Conservation (phyloP, 2,329 filamentous ascomycete genomes). For the Hortaea sp. region DNA sequence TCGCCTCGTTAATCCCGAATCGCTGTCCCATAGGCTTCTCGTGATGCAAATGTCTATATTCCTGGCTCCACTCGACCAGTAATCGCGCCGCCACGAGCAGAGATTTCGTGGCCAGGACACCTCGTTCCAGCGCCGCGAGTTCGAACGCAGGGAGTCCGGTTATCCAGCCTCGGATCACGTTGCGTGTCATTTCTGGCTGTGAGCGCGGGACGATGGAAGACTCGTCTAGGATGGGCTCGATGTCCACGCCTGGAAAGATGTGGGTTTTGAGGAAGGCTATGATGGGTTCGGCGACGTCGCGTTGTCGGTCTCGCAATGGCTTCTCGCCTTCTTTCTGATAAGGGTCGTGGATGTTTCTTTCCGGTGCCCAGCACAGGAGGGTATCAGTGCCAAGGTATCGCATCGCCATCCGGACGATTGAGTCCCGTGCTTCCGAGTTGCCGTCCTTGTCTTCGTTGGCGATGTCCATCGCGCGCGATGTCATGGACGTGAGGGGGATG, state of each 20-base stretch:
- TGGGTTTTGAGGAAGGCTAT: constrained; percentile 59
- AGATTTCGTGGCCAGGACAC: constrained; percentile 76
- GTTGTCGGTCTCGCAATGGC: constrained; percentile 60
- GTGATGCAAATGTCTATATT: constrained; percentile 44
- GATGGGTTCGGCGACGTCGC: constrained; percentile 57
- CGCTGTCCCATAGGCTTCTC: constrained; percentile 10
- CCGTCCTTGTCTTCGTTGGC: constrained; percentile 52
- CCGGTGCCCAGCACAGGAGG: constrained; percentile 77
- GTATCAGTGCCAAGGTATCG: constrained; percentile 88
- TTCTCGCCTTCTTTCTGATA: constrained; percentile 37
- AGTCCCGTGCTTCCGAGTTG: constrained; percentile 42
- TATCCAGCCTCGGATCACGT: constrained; percentile 72
- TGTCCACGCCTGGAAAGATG: constrained; percentile 75
- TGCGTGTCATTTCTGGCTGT: constrained; percentile 65
- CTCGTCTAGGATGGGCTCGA: constrained; percentile 70
- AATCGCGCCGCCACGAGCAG: constrained; percentile 67
- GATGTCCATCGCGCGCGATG: constrained; percentile 76
- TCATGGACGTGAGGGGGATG: constrained; percentile 79
- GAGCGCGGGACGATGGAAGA: constrained; percentile 64
- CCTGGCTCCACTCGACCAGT: constrained; percentile 78
- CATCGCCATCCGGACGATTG: constrained; percentile 60
- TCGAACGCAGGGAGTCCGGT: constrained; percentile 63
- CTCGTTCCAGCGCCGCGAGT: constrained; percentile 77
- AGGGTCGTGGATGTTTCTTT: constrained; percentile 39
- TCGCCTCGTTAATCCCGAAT: constrained; percentile 78